Percentiles rank a stretch among this genome's conserved stretches.
Evolutionary conservation across 805 yeast genomes (phyloP).

Genomic region (Nematodospora valgi): DNA sequence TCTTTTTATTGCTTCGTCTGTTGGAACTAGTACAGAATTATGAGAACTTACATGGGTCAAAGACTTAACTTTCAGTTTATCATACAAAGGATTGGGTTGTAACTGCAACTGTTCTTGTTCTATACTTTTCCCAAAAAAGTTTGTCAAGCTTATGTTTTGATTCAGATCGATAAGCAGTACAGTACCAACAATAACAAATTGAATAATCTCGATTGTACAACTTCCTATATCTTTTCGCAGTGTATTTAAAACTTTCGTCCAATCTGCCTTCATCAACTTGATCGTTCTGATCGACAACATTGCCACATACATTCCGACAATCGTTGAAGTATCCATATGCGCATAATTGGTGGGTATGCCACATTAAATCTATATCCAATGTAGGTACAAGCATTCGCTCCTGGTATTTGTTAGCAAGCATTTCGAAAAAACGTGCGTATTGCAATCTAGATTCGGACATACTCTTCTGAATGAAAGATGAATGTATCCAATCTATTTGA

Average conservation of each 20-base stretch:
- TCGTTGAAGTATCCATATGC: slow-evolving; percentile 3
- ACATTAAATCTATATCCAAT: slow-evolving; percentile 11
- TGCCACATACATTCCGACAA: neutral
- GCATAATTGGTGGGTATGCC: slow-evolving; percentile 12
- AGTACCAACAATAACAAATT: neutral
- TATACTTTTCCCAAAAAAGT: no score
- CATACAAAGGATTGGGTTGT: no score
- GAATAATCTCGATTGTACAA: neutral
- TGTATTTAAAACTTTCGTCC: neutral
- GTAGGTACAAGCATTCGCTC: slow-evolving; percentile 10
- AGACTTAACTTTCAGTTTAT: slow-evolving; percentile 8
- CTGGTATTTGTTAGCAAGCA: slow-evolving; percentile 2
- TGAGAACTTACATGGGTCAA: neutral
- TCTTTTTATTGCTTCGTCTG: neutral
- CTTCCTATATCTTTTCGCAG: neutral
- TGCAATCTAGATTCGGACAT: slow-evolving; percentile 4
- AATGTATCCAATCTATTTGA: slow-evolving; percentile 9
- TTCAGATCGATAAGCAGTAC: neutral
- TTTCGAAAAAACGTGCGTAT: neutral
- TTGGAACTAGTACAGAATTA: neutral
- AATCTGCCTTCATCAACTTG: neutral
- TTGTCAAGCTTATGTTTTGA: no score
- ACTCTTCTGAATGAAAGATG: slow-evolving; percentile 6
- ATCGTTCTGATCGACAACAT: neutral
- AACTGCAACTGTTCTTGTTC: no score